Conservation (phyloP, 805 yeast genomes). For the Metschnikowia gruessii region DNA sequence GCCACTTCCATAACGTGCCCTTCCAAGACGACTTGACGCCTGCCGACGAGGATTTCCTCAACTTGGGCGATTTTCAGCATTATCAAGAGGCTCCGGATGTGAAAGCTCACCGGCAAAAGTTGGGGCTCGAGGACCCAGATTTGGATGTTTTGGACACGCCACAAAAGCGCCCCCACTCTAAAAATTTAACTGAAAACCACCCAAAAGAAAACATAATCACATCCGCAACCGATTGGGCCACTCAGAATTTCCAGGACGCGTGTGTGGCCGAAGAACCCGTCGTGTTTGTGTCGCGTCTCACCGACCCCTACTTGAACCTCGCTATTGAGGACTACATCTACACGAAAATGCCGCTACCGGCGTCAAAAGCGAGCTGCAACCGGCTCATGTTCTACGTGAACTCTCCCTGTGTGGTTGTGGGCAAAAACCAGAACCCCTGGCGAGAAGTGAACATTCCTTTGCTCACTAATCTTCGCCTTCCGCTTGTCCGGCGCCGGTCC, state of each 20-base stretch:
- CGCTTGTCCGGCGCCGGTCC: constrained; percentile 71
- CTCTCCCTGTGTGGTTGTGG: constrained; percentile 84
- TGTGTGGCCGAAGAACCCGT: constrained; percentile 40
- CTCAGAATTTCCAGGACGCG: neutral
- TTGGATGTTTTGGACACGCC: neutral
- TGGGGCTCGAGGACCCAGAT: constrained; percentile 6
- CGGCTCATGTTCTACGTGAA: constrained; percentile 74
- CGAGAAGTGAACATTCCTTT: constrained; percentile 69
- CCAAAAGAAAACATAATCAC: no score
- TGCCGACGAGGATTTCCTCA: constrained; percentile 35
- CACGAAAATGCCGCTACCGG: constrained; percentile 51
- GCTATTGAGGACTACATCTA: constrained; percentile 82
- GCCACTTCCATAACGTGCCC: constrained; percentile 27
- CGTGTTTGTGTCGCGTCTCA: constrained; percentile 54
- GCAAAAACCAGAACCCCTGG: constrained; percentile 96
- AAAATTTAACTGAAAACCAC: no score
- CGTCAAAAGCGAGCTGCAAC: constrained; percentile 24
- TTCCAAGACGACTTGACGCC: constrained; percentile 39
- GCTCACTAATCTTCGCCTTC: constrained; percentile 49
- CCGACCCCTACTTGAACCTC: constrained; percentile 70
- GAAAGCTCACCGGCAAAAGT: constrained; percentile 15
- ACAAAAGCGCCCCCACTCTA: neutral
- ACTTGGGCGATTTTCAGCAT: constrained; percentile 38
- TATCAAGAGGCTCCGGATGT: constrained; percentile 34
- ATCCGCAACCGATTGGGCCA: no score